Base-by-base conservation (phyloP, 1,139 yeast species). In the Debaryomycetaceae sp. region DNA sequence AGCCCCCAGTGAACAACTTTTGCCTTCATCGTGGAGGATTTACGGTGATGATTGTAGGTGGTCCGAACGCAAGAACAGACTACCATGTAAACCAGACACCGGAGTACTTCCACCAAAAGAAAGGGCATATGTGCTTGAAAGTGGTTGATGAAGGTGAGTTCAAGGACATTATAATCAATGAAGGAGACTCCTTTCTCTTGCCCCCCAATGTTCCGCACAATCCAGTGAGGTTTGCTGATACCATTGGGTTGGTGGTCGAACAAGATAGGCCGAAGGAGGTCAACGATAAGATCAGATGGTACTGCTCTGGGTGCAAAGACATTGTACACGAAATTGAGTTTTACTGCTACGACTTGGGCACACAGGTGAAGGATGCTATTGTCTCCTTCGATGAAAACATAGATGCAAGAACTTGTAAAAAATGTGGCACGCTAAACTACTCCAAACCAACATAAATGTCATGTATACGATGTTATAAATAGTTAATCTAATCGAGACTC, bases 21-120 rank as follows among this genome's bases (percentile, higher is more conserved):
- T 87, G 97, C 56, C 78, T 89, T 28, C 96, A 91, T 58, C 74
- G 89, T 36, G 96, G 95, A 3, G 97, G 96, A 0, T 87, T 87
- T 56, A 89, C 97, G 1, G 87, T 88, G 34, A 91, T 91, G 97
- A 79, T 81, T 37, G 95, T 91, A 2, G 97, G 97, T 6, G 98
- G 97, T 0, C 97, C 97, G 2, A 91, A 91, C 59, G 95, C 83
- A 54, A 73, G 97, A 45, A 88, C 96, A 0, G 97, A 91, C 58
- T 91, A 87, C 60, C 98, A 91, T 57, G 78, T 91, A 40, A 91
- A 91, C 56, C 95, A 87, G 53, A 91, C 97, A 0, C 97, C 97
- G 0, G 97, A 89, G 55, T 91, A 89, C 77, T 91, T 91, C 61
- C 83, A 85, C 60, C 94, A 85, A 70, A 76, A 84, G 58, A 87